A percentile compares a stretch with the other conserved stretches of the same genome.
These are phyloP conservation scores for Amanita rubescens DNA, from an alignment of 768 basidiomycete genomes.

Conservation along the genomic window DNA sequence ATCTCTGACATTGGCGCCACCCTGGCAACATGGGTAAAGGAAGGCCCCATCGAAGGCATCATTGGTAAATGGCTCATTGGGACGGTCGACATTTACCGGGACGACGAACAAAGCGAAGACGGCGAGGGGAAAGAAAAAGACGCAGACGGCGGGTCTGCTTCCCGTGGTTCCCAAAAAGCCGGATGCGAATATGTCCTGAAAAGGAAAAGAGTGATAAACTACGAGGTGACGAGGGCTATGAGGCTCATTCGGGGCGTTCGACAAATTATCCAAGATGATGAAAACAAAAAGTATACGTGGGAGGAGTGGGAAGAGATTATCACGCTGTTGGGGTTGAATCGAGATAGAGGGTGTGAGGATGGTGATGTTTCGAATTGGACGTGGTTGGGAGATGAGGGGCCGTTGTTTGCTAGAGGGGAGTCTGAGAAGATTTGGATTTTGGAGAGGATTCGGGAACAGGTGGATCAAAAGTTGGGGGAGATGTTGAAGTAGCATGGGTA, in stretches of 20 bases:
- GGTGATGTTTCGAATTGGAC: constrained; percentile 14
- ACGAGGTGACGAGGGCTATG: not conserved
- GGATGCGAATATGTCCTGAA: not conserved
- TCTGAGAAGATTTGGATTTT: constrained; percentile 34
- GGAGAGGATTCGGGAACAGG: constrained; percentile 23
- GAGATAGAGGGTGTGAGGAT: constrained; percentile 8
- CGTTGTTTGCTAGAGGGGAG: constrained; percentile 25
- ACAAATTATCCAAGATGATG: constrained; percentile 22
- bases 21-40: constrained; percentile 31
- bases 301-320: constrained; percentile 30
- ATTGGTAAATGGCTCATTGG: constrained; percentile 1
- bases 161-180: no score
- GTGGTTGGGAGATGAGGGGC: constrained; percentile 33
- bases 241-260: not conserved
- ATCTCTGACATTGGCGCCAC: constrained; percentile 44
- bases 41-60: constrained; percentile 23
- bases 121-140: no score
- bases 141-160: no score
- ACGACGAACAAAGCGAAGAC: constrained; percentile 11
- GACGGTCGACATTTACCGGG: constrained; percentile 13
- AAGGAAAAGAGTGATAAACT: not conserved
- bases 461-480: constrained; percentile 25
- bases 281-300: constrained; percentile 26
- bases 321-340: constrained; percentile 18
- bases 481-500: not conserved